These are phyloP conservation scores for Triticum turgidum DNA, from an alignment of 176 grass and related monocot genomes.

Conservation along the genomic window DNA sequence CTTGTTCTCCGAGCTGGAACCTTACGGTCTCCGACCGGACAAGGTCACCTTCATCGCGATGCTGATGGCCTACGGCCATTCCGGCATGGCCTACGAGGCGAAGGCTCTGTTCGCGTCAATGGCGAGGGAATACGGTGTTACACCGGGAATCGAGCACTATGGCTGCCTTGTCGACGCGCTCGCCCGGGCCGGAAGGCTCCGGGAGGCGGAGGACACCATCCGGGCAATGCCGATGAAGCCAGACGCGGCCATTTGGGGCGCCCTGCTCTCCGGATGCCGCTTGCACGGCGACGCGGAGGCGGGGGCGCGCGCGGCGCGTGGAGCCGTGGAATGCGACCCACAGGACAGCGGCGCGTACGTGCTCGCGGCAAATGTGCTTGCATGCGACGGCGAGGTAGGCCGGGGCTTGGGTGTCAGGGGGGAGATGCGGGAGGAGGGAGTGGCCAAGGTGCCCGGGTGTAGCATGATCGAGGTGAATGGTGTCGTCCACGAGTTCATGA, in stretches of 20 bases:
- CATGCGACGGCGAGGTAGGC: conserved; percentile 17
- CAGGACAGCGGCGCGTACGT: conserved; percentile 54
- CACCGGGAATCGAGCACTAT: conserved; percentile 65
- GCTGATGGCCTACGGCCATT: conserved; percentile 56
- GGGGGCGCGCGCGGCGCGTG: conserved; percentile 36
- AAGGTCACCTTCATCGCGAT: conserved; percentile 70
- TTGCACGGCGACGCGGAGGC: conserved; percentile 41
- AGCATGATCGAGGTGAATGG: conserved; percentile 86
- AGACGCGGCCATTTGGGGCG: conserved; percentile 64
- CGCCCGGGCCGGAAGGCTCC: conserved; percentile 47
- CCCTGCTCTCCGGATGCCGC: conserved; percentile 68
- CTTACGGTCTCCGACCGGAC: conserved; percentile 35
- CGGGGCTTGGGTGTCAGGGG: conserved; percentile 24
- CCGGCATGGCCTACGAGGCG: conserved; percentile 55
- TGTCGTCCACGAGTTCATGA: conserved; percentile 65
- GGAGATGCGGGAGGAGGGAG: conserved; percentile 55
- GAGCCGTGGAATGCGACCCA: conserved; percentile 46
- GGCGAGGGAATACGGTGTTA: conserved; percentile 26
- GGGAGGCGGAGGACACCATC: conserved; percentile 62
- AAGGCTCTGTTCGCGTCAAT: conserved; percentile 49
- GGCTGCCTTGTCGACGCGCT: conserved; percentile 69
- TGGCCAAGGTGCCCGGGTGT: conserved; percentile 61
- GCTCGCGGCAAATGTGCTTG: conserved; percentile 44
- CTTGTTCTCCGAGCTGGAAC: conserved; percentile 48
- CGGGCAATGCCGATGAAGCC: conserved; percentile 59